Base-by-base conservation (phyloP, 257 asterid species). In the Solanum corneliomulleri region DNA sequence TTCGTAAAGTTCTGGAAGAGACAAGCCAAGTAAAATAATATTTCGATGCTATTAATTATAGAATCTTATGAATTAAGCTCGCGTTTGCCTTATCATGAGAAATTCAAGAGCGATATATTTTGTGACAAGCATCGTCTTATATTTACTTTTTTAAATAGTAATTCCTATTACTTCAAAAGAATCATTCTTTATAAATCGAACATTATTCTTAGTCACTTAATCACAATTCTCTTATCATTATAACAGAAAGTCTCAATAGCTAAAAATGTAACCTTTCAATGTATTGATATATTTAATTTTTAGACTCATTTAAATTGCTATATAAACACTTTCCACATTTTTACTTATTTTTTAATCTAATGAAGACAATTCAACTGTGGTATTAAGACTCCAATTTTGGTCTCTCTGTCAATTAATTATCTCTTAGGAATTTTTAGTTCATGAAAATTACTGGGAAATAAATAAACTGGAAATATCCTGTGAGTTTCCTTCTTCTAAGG, bases 61-160 rank as follows among this genome's bases (percentile, higher is more conserved):
- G 7, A 35, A 35, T 5, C 39, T 35, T 35, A 35, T 35, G 41
- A 37, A 37, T 37, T 7, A 6, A 37, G 9, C 41, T 6, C 41
- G 7, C 10, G 2, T 66, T 27, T 1, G 9, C 5, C 49, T 44
- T 44, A 11, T 44, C 37, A 1, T 4, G 7, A 12, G 14, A 62
- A 23, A 0, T 44, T 45, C 15, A 45, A 45, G 16, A 45, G 49
- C 21, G 0, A 68, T 27, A 66, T 12, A 68, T 68, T 13, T 13
- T 0, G 16, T n/a, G 15, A 0, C 9, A 25, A 5, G 0, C 0
- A 52, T 25, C 6, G 6, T 1, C 1, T n/a, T 5, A 6, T 25
- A n/a, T 64, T 11, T 11, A 49, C 2, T 11, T n/a, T 25, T n/a
- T 20, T 7, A 20, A 5, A 44, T 4, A 33, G 35, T 33, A 58